Base-by-base conservation (phyloP, 495 filamentous ascomycete species). In the Aspergillus affinis region DNA sequence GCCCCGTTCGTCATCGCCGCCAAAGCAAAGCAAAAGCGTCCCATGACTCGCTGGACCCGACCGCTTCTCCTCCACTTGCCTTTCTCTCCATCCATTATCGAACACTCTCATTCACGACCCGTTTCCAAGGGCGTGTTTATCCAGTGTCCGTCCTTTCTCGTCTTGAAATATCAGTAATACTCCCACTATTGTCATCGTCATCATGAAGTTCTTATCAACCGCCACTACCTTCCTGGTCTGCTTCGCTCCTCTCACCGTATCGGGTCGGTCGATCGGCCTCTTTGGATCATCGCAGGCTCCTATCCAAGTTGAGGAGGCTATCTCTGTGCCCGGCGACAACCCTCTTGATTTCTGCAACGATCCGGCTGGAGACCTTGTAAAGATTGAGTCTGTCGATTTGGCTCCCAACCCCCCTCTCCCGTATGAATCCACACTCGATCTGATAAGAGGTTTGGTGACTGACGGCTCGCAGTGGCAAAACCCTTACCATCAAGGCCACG, bases 371-470 rank as follows among this genome's bases (percentile, higher is more conserved):
- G 73, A 91, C 63, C 80, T 89, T 54, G 79, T 97, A 61, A 67
- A 81, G 8, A 92, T 99, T 60, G 76, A 96, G 36, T 81, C 85
- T 30, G 91, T 98, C 21, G 82, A 96, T 66, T 67, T 99, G 59
- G 61, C 72, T 10, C 94, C 94, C 6, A 98, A 99, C 71, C 94
- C 94, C 20, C 94, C 94, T 20, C 59, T 82, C 66, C 75, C 92
- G 94, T 98, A 87, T 57, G 92, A 86, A 21, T 57, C 17, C 21
- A 30, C 23, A n/a, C 52, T 18, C 8, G n/a, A 7, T 48, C 46
- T 52, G 45, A 51, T 53, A 17, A n/a, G 19, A 18, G 30, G 49
- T 32, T 15, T 55, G 9, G 15, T 44, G 8, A 53, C 65, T 72
- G 30, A 69, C 58, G 45, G 6, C 45, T 13, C 56, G 65, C 65